Evolutionary conservation across 1,284 basidiomycete genomes (phyloP).

Genomic region (Anthracocystis setariae): DNA sequence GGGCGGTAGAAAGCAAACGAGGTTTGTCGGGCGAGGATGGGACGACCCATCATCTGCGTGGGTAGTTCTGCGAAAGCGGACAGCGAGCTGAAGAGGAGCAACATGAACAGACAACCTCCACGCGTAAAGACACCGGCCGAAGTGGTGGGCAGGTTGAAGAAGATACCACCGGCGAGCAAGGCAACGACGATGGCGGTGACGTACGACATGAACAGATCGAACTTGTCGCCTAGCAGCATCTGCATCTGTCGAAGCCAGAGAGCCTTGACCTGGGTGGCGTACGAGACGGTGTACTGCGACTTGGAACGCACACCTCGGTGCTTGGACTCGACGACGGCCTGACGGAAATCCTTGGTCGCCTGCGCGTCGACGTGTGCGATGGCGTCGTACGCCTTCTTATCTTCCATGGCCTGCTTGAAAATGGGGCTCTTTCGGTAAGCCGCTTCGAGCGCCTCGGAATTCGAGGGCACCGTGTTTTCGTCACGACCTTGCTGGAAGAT

Average conservation of each 20-base stretch:
- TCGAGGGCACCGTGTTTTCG: conserved; percentile 76
- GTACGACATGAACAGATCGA: conserved; percentile 74
- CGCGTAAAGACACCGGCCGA: conserved; percentile 77
- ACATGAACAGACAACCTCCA: conserved; percentile 81
- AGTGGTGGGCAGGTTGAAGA: conserved; percentile 73
- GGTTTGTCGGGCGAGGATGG: conserved; percentile 52
- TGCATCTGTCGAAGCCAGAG: conserved; percentile 81
- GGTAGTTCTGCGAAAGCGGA: conserved; percentile 68
- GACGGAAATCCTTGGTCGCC: conserved; percentile 75
- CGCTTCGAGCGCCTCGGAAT: conserved; percentile 77
- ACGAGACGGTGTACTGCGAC: conserved; percentile 86
- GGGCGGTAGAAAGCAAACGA: conserved; percentile 65
- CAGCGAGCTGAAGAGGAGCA: conserved; percentile 68
- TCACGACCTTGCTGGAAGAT: conserved; percentile 77
- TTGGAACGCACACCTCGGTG: conserved; percentile 83
- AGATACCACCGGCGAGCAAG: conserved; percentile 82
- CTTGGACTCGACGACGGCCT: conserved; percentile 81
- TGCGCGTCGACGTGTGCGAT: conserved; percentile 75
- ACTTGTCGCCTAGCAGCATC: conserved; percentile 81
- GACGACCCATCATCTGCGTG: conserved; percentile 54
- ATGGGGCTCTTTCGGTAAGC: conserved; percentile 76
- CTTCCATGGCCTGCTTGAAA: conserved; percentile 71
- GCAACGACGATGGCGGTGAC: conserved; percentile 72
- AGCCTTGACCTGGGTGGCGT: conserved; percentile 68
- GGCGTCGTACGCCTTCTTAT: conserved; percentile 74